Evolutionary conservation across 2,329 filamentous ascomycete species (phyloP).

Genomic region (Trichoderma asperellum): DNA sequence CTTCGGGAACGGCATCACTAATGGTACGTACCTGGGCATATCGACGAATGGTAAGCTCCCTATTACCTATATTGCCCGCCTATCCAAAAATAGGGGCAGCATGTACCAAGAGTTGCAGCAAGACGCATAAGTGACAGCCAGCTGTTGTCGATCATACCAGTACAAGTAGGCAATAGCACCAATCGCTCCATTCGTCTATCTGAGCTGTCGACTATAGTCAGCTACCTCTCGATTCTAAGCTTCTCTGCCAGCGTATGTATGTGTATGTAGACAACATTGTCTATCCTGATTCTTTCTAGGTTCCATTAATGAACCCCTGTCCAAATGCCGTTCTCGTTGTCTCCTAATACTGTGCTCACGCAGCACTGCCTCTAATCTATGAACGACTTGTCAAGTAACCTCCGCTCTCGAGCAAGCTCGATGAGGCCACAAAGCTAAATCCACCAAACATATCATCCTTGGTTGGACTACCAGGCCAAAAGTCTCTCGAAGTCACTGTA

Average conservation of each 20-base stretch:
- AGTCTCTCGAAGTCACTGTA: constrained; percentile 54
- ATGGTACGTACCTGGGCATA: not conserved
- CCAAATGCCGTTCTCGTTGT: not conserved
- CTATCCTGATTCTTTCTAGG: not conserved
- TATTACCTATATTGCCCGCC: not conserved
- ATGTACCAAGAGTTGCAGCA: not conserved
- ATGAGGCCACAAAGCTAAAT: constrained; percentile 66
- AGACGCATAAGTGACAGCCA: not conserved
- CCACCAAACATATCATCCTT: constrained; percentile 65
- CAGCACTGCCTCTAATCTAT: constrained; percentile 8
- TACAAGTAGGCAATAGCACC: not conserved
- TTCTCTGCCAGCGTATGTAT: no score
- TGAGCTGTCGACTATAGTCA: not conserved
- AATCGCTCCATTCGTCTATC: not conserved
- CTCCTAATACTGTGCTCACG: not conserved
- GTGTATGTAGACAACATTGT: constrained; percentile 6
- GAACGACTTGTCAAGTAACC: constrained; percentile 37
- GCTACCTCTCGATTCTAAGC: not conserved
- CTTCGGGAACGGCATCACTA: not conserved
- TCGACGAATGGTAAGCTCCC: not conserved
- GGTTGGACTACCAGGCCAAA: constrained; percentile 45
- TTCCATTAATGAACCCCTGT: not conserved
- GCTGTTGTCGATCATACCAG: not conserved
- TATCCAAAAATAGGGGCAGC: not conserved
- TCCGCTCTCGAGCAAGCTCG: constrained; percentile 57